Base-by-base conservation (phyloP, 1,139 yeast genomes). In the Geotrichum fermentans region DNA sequence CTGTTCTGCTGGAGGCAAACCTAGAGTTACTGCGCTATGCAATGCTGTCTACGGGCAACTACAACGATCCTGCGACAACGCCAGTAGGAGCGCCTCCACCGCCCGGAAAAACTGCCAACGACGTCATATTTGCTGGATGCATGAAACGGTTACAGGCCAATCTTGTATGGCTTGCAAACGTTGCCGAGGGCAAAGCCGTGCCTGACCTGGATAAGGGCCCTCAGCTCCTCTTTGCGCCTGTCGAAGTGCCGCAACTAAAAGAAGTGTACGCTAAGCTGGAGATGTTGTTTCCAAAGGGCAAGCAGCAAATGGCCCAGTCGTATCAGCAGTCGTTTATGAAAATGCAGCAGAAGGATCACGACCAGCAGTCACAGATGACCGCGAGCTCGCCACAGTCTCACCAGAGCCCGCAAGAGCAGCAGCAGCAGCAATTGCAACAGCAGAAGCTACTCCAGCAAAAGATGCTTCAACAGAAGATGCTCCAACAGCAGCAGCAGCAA, bases 71-170 rank as follows among this genome's bases (percentile, higher is more conserved):
- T 2, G 28, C 40, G 7, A 30, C 41, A 11, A 17, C 26, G 2
- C 46, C 43, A 8, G 26, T 30, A 13, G 22, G 41, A 5, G 14
- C 18, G 16, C 30, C 30, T 13, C 34, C 34, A 3, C 33, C 32
- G 4, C 40, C 45, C 17, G 21, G 7, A 17, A 26, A 21, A 6
- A 34, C 24, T 18, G 34, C 43, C n/a, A 50, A 50, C 7, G 59
- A 60, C 24, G 47, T 57, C 13, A 46, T 55, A 37, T 62, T 53
- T 39, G 47, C 53, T 10, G 49, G 58, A 20, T 62, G 67, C 38
- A 58, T 67, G 62, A 58, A 55, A 35, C 59, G 70, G 7, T 45
- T 67, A n/a, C 69, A 67, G 44, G 55, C 61, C 37, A 67, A 67
- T 51, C 47, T 67, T 37, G 55, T 61, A 14, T 67, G 60, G 46